Evolutionary conservation across 1,284 basidiomycete genomes (phyloP), one percentile per base, ranked within the genome.

Genomic region (Ustilago loliicola): DNA sequence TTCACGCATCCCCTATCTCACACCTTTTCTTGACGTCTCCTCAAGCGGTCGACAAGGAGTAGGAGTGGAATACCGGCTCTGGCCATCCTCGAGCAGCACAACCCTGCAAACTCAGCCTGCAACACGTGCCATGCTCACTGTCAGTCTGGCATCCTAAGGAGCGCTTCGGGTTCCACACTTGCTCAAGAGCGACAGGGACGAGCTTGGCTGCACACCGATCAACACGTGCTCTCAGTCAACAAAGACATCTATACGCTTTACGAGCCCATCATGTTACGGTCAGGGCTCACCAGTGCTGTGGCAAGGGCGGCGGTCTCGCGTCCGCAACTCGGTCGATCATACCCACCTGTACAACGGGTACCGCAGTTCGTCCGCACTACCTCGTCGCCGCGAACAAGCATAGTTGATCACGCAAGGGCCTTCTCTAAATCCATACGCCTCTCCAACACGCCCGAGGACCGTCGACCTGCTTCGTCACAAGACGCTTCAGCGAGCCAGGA

Each of bases 221-320:
- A n/a, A n/a, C n/a, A n/a, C n/a, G n/a, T n/a, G n/a, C n/a, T n/a
- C n/a, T n/a, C n/a, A n/a, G n/a, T n/a, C n/a, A n/a, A n/a, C n/a
- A n/a, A n/a, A n/a, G n/a, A n/a, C 10, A 2, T 21, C 25, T 19
- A 15, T 51, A 15, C 25, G 48, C 27, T 27, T 21, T 19, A 25
- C 25, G 13, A 9, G 5, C 10, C 11, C 55, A 54, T 23, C 51
- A 72, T 72, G 63, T 48, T 66, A 48, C 69, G 69, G n/a, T 51
- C 60, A 34, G 55, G 59, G 2, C 11, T 72, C 13, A 25, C 45
- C 7, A 50, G 50, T 27, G 58, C 47, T 29, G 25, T 66, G 19
- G 48, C 61, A 9, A 30, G 51, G 25, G 59, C 69, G 40, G 50
- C 42, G 23, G 29, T 50, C 2, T 45, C 55, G 10, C 53, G 55